A percentile compares a stretch with the other conserved stretches of the same genome.
These are phyloP conservation scores for Leishmania aethiopica DNA, from an alignment of 208 protist genomes.

Conservation along the genomic window DNA sequence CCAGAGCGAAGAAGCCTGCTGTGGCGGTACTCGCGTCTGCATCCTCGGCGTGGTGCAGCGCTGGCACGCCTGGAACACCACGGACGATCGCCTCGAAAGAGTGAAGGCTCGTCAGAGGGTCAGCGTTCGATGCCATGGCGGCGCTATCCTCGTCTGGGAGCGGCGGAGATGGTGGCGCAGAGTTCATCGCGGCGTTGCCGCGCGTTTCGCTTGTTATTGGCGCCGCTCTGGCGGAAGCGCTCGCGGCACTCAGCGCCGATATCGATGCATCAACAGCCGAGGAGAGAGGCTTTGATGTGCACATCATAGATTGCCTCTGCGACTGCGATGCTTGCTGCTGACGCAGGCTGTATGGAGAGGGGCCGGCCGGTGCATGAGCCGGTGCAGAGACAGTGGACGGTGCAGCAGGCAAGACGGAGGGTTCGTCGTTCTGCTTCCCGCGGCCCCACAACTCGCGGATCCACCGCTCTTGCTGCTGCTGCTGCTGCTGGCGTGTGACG, in stretches of 20 bases:
- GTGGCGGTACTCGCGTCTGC: constrained; percentile 1
- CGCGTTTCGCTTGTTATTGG: not conserved
- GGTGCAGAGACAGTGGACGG: not conserved
- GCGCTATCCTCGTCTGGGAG: not conserved
- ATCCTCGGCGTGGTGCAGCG: not conserved
- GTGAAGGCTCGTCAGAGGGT: not conserved
- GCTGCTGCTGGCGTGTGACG: not conserved
- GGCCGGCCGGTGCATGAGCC: not conserved
- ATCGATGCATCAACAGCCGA: not conserved
- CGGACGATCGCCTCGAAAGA: not conserved
- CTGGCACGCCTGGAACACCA: no score
- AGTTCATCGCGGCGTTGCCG: not conserved
- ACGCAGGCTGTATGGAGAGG: not conserved
- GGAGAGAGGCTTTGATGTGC: not conserved
- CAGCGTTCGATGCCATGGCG: not conserved
- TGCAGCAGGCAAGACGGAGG: not conserved
- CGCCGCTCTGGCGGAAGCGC: not conserved
- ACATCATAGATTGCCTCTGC: not conserved
- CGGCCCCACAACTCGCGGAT: constrained; percentile 10
- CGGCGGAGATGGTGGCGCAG: not conserved
- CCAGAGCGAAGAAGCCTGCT: constrained; percentile 16
- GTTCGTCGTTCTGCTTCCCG: not conserved
- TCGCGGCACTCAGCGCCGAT: not conserved
- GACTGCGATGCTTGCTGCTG: not conserved
- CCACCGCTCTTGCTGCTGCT: constrained; percentile 13